A percentile compares a stretch with the other conserved stretches of the same genome.
These are phyloP conservation scores for Venturia carpophila DNA, from an alignment of 2,329 filamentous ascomycete species.

Conservation along the genomic window DNA sequence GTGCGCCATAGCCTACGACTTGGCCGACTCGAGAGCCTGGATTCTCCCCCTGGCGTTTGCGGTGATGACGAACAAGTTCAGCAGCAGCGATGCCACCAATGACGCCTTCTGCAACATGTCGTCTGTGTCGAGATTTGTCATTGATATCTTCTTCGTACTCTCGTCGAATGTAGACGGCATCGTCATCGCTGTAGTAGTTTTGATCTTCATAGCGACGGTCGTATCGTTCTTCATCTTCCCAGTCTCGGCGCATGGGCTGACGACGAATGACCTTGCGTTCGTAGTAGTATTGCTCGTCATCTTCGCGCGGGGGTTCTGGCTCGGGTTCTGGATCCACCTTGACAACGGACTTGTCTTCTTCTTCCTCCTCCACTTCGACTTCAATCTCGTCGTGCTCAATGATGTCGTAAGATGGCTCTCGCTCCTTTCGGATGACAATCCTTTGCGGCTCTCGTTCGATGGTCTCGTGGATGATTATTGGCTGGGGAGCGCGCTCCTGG, in stretches of 20 bases:
- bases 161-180: conserved; percentile 52
- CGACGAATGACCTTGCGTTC: conserved; percentile 45
- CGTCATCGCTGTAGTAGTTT: conserved; percentile 52
- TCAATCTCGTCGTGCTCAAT: conserved; percentile 49
- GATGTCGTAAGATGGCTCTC: conserved; percentile 52
- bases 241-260: conserved; percentile 31
- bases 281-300: conserved; percentile 56
- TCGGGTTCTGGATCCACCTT: conserved; percentile 29
- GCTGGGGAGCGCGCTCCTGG: conserved; percentile 41
- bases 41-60: conserved; percentile 48
- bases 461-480: conserved; percentile 45
- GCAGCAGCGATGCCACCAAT: conserved; percentile 54
- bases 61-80: conserved; percentile 51
- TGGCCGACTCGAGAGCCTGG: conserved; percentile 45
- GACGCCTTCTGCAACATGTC: conserved; percentile 55
- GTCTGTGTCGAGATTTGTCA: conserved; percentile 42
- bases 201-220: conserved; percentile 35
- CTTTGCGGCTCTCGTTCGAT: conserved; percentile 38
- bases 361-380: conserved; percentile 1
- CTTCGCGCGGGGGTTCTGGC: conserved; percentile 33
- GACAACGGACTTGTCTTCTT: background rate
- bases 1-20: conserved; percentile 51
- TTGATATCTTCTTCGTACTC: conserved; percentile 37
- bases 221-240: conserved; percentile 30
- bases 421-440: conserved; percentile 41